These are phyloP conservation scores for Zymoseptoria brevis DNA, from an alignment of 2,329 filamentous ascomycete species.

Conservation along the genomic window DNA sequence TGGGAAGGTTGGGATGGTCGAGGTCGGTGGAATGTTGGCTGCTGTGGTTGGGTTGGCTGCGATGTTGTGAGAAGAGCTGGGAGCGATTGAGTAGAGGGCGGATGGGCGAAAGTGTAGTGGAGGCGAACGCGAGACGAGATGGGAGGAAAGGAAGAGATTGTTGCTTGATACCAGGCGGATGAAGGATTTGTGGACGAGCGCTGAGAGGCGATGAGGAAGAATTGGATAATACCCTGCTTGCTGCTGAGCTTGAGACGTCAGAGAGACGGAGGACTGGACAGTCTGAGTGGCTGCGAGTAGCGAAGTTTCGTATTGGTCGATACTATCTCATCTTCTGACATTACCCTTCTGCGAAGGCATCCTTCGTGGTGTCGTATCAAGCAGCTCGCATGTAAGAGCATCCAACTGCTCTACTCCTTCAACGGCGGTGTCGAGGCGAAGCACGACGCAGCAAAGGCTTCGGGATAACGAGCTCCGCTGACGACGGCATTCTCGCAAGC, in stretches of 20 bases:
- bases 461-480: slow-evolving; percentile 34
- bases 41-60: slow-evolving; percentile 14
- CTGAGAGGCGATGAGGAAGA: neutral
- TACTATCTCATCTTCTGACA: too few species aligned
- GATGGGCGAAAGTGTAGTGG: too few species aligned
- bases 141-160: too few species aligned
- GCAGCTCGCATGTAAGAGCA: too few species aligned
- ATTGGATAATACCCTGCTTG: neutral
- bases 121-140: too few species aligned
- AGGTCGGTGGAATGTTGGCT: slow-evolving; percentile 12
- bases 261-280: neutral
- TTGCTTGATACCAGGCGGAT: neutral
- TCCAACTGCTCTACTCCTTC: neutral
- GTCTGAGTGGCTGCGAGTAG: neutral
- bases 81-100: too few species aligned
- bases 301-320: too few species aligned
- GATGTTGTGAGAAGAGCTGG: slow-evolving; percentile 4
- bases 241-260: neutral
- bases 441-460: slow-evolving; percentile 25
- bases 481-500: slow-evolving; percentile 30
- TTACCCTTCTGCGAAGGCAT: too few species aligned
- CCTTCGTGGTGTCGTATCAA: too few species aligned
- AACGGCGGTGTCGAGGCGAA: slow-evolving; percentile 36
- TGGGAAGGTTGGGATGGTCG: slow-evolving; percentile 6
- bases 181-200: neutral